Evolutionary conservation across 495 filamentous ascomycete genomes (phyloP), one percentile per base, ranked within the genome.

Genomic region (Halenospora varia): DNA sequence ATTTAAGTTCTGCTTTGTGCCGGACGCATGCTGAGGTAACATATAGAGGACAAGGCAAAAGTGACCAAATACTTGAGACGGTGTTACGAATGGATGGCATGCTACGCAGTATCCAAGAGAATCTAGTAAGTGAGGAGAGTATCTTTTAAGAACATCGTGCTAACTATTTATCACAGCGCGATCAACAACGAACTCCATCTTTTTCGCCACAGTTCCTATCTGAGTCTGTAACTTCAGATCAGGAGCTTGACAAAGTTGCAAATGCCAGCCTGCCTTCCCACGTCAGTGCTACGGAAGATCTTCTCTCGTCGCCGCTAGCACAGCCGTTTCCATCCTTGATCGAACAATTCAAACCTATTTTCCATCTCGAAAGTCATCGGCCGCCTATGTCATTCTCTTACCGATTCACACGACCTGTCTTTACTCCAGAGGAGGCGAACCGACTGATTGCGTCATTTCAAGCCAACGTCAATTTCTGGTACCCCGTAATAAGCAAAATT

Each of bases 401-500:
- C 9, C 29, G 52, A 2, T 55, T 51, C 25, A 66, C 69, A 25
- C 48, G 57, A 20, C 68, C 65, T 2, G 74, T 73, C 56, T 59
- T 76, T 10, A 73, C 68, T 3, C 29, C 57, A 1, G 61, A 67
- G 4, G 77, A 79, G 41, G 64, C 70, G 0, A 56, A 70, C n/a
- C 63, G 67, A 23, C 63, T 78, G 13, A 59, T 79, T 22, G 56
- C 56, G 1, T 64, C 68, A 11, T 72, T 72, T 25, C 53, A 64
- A 29, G 49, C 59, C 6, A 57, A 55, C 45, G 63, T 71, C n/a
- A 72, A 72, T 56, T 72, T 72, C 47, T 71, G 68, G 68, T 72
- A 72, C 62, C 70, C 70, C 9, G 67, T 62, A 20, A 60, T 67
- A 51, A 64, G 61, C 19, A 55, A 52, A 46, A 13, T 42, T 18